These are phyloP conservation scores for Tagetes erecta DNA, from an alignment of 129 eudicot species.

Conservation along the genomic window DNA sequence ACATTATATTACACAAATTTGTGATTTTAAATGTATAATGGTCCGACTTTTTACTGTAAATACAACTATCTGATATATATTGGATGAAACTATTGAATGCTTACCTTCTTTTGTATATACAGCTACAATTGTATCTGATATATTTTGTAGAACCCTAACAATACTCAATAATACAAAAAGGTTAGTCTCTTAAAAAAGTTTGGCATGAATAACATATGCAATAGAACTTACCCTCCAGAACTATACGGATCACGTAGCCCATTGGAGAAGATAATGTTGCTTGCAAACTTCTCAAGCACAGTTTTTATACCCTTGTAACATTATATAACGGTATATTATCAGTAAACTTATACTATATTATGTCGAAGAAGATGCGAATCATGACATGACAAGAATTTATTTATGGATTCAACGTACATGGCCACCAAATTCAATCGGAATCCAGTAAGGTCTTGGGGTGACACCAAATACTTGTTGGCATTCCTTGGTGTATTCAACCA, in stretches of 20 bases:
- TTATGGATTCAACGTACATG: constrained; percentile 17
- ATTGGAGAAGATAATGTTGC: constrained; percentile 48
- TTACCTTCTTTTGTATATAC: constrained; percentile 22
- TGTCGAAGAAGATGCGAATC: neutral
- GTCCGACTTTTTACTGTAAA: too few relatives aligned
- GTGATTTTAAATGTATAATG: too few relatives aligned
- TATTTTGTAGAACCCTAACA: constrained; percentile 32
- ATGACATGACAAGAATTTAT: neutral
- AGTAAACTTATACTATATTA: neutral
- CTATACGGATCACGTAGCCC: constrained; percentile 45
- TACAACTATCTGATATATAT: neutral
- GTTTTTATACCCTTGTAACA: constrained; percentile 33
- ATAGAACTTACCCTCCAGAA: constrained; percentile 38
- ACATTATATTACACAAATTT: neutral
- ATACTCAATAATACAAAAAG: neutral
- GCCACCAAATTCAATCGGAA: constrained; percentile 45
- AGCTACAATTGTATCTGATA: constrained; percentile 37
- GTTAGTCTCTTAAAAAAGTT: neutral
- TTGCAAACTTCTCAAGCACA: constrained; percentile 42
- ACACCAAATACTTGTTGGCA: constrained; percentile 37
- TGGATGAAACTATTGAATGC: too few relatives aligned
- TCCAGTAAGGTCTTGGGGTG: constrained; percentile 45
- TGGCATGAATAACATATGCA: neutral
- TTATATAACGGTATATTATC: neutral
- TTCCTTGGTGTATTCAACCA: constrained; percentile 22